Conservation (phyloP, 2,329 filamentous ascomycete species). For the Phaeophleospora eucalypticola region DNA sequence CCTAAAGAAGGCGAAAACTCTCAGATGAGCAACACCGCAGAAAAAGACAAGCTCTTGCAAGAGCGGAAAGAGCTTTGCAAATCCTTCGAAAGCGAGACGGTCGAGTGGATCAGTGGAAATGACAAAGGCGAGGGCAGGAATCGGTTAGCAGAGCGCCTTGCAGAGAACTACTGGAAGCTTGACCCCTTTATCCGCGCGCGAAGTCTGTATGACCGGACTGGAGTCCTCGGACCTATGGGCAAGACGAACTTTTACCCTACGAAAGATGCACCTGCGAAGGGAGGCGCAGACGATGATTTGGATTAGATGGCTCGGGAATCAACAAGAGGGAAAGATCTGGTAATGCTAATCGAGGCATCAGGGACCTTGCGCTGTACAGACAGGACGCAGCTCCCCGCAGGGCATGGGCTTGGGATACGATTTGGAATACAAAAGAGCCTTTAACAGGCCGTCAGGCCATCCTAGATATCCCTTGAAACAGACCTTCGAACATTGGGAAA, state of each 20-base stretch:
- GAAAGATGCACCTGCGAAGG: neutral
- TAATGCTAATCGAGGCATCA: neutral
- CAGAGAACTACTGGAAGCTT: conserved; percentile 78
- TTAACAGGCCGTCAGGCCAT: neutral
- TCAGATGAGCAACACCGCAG: conserved; percentile 59
- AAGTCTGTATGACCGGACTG: conserved; percentile 78
- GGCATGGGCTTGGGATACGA: too few relatives aligned
- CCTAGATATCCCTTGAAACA: neutral
- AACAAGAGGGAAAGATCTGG: too few relatives aligned
- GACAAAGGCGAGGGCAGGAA: conserved; percentile 29
- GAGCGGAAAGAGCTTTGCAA: conserved; percentile 63
- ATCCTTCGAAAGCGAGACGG: conserved; percentile 69
- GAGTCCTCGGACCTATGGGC: conserved; percentile 65
- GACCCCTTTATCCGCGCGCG: conserved; percentile 83
- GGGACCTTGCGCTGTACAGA: neutral
- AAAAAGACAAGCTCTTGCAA: conserved; percentile 59
- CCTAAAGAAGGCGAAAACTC: conserved; percentile 72
- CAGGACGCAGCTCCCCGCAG: neutral
- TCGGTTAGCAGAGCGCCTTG: conserved; percentile 49
- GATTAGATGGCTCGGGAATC: too few relatives aligned
- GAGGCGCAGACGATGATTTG: neutral
- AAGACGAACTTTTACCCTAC: conserved; percentile 66
- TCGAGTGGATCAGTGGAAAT: conserved; percentile 65
- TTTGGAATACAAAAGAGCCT: neutral
- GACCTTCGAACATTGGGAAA: neutral